Percentiles rank a stretch among this genome's conserved stretches.
phyloP scores from a whole-genome alignment of 176 grass and related monocot species.

The Puccinellia tenuiflora region DNA sequence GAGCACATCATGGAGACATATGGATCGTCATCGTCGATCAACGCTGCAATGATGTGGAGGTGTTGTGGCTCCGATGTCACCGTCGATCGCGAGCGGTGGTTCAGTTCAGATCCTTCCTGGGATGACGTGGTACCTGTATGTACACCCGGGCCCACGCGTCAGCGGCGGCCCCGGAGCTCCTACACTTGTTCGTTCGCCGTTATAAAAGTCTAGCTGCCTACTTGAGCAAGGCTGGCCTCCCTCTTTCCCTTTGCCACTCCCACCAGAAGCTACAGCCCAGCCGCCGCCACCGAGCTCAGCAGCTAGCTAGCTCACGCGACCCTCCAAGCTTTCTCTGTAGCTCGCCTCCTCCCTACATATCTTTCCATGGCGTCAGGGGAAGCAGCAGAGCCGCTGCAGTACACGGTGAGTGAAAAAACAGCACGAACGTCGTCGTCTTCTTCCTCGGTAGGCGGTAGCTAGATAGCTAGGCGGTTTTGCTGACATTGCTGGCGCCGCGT shows the following conservation, averaged over 20 bases:
- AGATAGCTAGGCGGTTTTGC: background rate
- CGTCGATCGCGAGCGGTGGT: background rate
- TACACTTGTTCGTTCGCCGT: background rate
- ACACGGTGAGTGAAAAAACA: conserved; percentile 35
- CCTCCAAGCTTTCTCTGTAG: no score
- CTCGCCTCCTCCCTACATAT: background rate
- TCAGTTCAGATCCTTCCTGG: background rate
- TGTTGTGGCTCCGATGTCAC: conserved; percentile 26
- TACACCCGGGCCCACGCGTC: background rate
- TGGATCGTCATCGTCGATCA: background rate
- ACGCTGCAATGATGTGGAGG: conserved; percentile 1
- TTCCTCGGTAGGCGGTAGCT: background rate
- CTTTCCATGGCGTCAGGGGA: conserved; percentile 58
- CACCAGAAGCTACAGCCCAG: background rate
- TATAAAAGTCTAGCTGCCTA: conserved; percentile 32
- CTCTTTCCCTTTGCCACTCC: background rate
- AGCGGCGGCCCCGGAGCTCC: background rate
- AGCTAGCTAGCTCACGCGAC: background rate
- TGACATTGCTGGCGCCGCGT: background rate
- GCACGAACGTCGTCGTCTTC: background rate
- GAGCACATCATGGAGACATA: background rate
- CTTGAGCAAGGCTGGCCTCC: background rate
- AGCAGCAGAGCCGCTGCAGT: conserved; percentile 48
- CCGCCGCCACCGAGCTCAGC: background rate
- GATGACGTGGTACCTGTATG: background rate